These are phyloP conservation scores for Cotoneaster glaucophyllus DNA, from an alignment of 306 rosid genomes.

Conservation along the genomic window DNA sequence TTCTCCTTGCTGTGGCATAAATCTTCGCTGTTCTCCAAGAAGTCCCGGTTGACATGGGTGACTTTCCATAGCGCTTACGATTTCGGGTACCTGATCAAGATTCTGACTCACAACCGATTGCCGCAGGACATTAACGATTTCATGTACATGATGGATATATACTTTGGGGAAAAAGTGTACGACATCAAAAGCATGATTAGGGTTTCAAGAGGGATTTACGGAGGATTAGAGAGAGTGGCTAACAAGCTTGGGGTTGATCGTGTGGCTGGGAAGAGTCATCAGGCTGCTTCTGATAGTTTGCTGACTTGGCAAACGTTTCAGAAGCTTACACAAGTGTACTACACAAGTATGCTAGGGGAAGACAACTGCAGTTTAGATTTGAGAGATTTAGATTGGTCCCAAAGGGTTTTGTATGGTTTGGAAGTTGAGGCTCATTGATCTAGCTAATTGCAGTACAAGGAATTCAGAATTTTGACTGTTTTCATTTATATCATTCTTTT, in stretches of 20 bases:
- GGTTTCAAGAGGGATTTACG: neutral
- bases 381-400: no score
- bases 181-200: neutral
- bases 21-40: neutral
- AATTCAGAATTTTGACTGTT: no score
- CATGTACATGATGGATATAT: neutral
- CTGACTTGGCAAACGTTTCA: neutral
- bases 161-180: neutral
- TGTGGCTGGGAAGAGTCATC: neutral
- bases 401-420: neutral
- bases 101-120: neutral
- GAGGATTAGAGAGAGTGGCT: constrained; percentile 1
- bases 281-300: constrained; percentile 7
- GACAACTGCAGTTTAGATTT: neutral
- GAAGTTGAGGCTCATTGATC: neutral
- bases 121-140: neutral
- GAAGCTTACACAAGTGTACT: neutral
- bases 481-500: no score
- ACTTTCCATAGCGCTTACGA: neutral
- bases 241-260: neutral
- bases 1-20: neutral
- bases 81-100: constrained; percentile 3
- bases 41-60: neutral
- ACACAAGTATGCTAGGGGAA: neutral
- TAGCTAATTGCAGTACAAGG: no score